Conservation (phyloP, 1,139 yeast species). For the Sugiyamaella pinicola region DNA sequence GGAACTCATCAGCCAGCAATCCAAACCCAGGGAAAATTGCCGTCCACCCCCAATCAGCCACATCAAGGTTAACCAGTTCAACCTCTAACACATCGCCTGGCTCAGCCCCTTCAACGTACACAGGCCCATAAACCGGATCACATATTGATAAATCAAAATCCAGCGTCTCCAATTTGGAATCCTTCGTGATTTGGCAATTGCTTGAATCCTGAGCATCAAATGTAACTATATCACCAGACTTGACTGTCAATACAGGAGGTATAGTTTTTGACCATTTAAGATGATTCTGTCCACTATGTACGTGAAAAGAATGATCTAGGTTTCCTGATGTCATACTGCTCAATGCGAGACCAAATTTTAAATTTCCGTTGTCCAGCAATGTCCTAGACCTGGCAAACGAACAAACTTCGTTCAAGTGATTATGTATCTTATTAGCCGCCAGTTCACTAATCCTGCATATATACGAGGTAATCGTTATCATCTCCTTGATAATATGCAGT, state of each 20-base stretch:
- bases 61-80: constrained; percentile 22
- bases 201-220: constrained; percentile 26
- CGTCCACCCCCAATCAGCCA: constrained; percentile 28
- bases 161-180: constrained; percentile 20
- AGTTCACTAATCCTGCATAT: not conserved
- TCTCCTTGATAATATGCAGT: not conserved
- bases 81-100: constrained; percentile 27
- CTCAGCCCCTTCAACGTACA: constrained; percentile 25
- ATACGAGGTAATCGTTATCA: not conserved
- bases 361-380: too few relatives aligned
- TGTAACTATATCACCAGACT: constrained; percentile 23
- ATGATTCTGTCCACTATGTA: constrained; percentile 24
- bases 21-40: constrained; percentile 26
- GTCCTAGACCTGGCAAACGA: too few relatives aligned
- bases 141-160: constrained; percentile 21
- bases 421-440: not conserved
- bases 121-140: constrained; percentile 28
- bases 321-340: not conserved
- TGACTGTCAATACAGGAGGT: constrained; percentile 21
- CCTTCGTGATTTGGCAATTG: constrained; percentile 21
- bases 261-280: constrained; percentile 23
- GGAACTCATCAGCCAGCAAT: constrained; percentile 24
- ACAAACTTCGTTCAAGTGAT: too few relatives aligned
- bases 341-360: not conserved
- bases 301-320: constrained; percentile 20